Evolutionary conservation across 805 yeast genomes (phyloP).

Genomic region (Cyberlindnera mrakii): DNA sequence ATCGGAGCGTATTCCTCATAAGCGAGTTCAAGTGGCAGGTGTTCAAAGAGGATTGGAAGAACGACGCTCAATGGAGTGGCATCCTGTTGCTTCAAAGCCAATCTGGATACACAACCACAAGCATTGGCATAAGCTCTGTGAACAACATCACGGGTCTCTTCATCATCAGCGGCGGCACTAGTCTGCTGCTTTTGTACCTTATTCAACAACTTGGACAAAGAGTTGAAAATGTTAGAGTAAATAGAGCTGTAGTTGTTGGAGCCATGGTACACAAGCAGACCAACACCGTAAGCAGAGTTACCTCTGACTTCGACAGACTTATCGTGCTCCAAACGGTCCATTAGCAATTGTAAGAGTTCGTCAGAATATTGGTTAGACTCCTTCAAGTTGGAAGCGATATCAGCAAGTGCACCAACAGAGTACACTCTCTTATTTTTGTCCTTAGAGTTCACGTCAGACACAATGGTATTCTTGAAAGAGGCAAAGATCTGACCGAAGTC

Average conservation of each 20-base stretch:
- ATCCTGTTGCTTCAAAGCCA: constrained; percentile 66
- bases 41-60: constrained; percentile 65
- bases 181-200: constrained; percentile 71
- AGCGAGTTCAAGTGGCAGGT: constrained; percentile 82
- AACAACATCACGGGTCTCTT: constrained; percentile 71
- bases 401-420: constrained; percentile 88
- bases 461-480: constrained; percentile 61
- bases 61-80: constrained; percentile 76
- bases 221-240: constrained; percentile 63
- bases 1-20: constrained; percentile 92
- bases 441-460: constrained; percentile 51
- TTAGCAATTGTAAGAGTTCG: constrained; percentile 66
- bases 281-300: constrained; percentile 94
- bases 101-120: constrained; percentile 93
- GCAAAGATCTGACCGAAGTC: constrained; percentile 72
- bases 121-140: constrained; percentile 89
- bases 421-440: constrained; percentile 72
- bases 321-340: constrained; percentile 63
- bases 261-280: constrained; percentile 54
- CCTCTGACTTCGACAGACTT: constrained; percentile 85
- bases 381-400: constrained; percentile 73
- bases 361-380: constrained; percentile 56
- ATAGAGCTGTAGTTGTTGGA: constrained; percentile 41
- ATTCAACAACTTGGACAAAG: constrained; percentile 64
- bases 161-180: constrained; percentile 51